Conservation (phyloP, 2,329 filamentous ascomycete genomes). For the Penicillium palitans region DNA sequence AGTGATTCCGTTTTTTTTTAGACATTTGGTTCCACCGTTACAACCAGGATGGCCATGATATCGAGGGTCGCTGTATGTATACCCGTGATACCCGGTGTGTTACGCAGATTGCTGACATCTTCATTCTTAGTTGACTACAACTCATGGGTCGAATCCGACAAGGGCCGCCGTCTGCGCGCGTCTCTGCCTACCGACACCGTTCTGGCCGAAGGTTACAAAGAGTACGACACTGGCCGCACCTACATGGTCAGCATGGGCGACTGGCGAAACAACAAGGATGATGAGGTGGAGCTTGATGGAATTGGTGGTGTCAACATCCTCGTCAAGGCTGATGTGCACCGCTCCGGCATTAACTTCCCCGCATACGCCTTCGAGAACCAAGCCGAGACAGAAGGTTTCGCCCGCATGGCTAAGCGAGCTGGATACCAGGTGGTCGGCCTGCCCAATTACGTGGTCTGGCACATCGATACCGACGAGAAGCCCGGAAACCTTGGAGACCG, state of each 20-base stretch:
- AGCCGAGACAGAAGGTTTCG: slow-evolving; percentile 97
- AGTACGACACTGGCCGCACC: slow-evolving; percentile 84
- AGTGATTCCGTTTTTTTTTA: slow-evolving; percentile 38
- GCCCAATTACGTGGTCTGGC: slow-evolving; percentile 98
- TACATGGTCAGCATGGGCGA: slow-evolving; percentile 92
- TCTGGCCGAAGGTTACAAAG: slow-evolving; percentile 91
- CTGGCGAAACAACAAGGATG: slow-evolving; percentile 87
- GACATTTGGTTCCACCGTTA: slow-evolving; percentile 98
- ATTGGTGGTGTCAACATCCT: slow-evolving; percentile 97
- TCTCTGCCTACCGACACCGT: slow-evolving; percentile 76
- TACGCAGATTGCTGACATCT: slow-evolving; percentile 24
- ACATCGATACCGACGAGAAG: slow-evolving; percentile 96
- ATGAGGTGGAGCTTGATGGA: slow-evolving; percentile 88
- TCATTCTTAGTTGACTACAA: slow-evolving; percentile 82
- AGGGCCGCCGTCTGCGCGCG: slow-evolving; percentile 72
- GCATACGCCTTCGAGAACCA: slow-evolving; percentile 97
- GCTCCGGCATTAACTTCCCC: slow-evolving; percentile 96
- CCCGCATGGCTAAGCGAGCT: slow-evolving; percentile 96
- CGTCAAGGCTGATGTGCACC: slow-evolving; percentile 96
- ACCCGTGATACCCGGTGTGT: neutral
- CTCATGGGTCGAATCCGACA: slow-evolving; percentile 93
- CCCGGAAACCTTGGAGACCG: slow-evolving; percentile 64
- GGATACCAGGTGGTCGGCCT: slow-evolving; percentile 90
- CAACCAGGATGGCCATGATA: slow-evolving; percentile 68
- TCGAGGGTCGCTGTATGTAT: slow-evolving; percentile 86